Evolutionary conservation across 805 yeast species (phyloP).

Genomic region (Ogataea glucozyma): DNA sequence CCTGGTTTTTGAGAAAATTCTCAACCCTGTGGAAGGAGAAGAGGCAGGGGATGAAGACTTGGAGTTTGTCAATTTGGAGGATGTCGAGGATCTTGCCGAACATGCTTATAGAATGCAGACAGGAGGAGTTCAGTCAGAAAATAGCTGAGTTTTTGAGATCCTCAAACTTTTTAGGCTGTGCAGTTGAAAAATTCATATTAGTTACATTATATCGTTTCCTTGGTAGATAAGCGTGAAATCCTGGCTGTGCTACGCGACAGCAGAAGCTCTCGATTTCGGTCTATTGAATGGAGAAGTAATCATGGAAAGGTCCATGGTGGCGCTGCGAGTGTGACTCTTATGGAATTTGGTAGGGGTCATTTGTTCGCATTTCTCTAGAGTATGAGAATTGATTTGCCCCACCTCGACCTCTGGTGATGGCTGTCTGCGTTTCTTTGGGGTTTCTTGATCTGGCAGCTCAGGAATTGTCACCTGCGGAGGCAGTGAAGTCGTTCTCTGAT

Average conservation of each 20-base stretch:
- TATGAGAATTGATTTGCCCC: no score
- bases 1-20: constrained; percentile 56
- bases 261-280: neutral
- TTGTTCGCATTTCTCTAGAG: neutral
- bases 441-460: constrained; percentile 25
- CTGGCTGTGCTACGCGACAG: no score
- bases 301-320: constrained; percentile 4
- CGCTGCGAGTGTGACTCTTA: constrained; percentile 1
- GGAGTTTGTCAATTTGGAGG: constrained; percentile 48
- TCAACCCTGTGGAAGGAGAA: constrained; percentile 18
- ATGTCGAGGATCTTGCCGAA: constrained; percentile 61
- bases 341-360: constrained; percentile 1
- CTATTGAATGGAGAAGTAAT: neutral
- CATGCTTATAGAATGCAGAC: constrained; percentile 35
- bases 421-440: constrained; percentile 20
- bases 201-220: no score
- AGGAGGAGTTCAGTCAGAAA: neutral
- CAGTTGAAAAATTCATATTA: no score
- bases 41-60: constrained; percentile 42
- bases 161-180: no score
- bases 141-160: no score
- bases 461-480: constrained; percentile 40
- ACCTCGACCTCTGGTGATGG: constrained; percentile 7
- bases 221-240: no score
- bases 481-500: constrained; percentile 42